These are phyloP conservation scores for Didymella glomerata DNA, from an alignment of 2,329 filamentous ascomycete species.

Conservation along the genomic window DNA sequence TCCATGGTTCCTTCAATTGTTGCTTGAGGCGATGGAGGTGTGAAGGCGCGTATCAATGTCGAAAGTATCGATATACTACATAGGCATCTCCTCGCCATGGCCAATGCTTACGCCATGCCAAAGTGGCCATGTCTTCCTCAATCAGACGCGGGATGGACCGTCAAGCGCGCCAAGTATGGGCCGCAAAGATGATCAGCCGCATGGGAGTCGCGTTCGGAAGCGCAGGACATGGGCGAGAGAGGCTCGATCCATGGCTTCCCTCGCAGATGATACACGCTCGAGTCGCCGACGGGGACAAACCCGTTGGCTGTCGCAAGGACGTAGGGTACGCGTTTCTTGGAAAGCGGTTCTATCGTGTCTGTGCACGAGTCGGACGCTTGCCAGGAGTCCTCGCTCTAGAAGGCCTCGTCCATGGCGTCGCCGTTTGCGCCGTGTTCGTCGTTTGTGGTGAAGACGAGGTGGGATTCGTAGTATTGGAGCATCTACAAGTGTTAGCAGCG, in stretches of 20 bases:
- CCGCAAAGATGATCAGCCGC: no score
- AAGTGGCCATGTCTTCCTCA: neutral
- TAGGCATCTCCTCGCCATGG: neutral
- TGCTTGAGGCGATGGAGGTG: no score
- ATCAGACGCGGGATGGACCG: no score
- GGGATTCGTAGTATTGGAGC: conserved; percentile 61
- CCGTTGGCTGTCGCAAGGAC: neutral
- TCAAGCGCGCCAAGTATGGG: no score
- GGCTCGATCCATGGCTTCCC: no score
- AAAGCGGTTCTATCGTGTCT: no score
- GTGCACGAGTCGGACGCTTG: no score
- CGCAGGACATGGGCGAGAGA: no score
- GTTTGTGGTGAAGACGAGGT: conserved; percentile 49
- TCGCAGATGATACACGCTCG: neutral
- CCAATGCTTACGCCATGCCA: conserved; percentile 8
- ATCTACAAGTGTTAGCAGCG: conserved; percentile 33
- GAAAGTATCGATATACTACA: conserved; percentile 3
- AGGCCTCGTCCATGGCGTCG: conserved; percentile 16
- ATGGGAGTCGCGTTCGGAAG: no score
- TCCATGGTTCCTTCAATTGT: no score
- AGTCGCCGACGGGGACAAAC: neutral
- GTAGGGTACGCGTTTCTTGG: no score
- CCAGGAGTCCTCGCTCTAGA: conserved; percentile 1
- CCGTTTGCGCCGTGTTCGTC: conserved; percentile 16
- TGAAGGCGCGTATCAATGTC: neutral